Conservation (phyloP, 1,139 yeast genomes). For the Hyphopichia fennica region DNA sequence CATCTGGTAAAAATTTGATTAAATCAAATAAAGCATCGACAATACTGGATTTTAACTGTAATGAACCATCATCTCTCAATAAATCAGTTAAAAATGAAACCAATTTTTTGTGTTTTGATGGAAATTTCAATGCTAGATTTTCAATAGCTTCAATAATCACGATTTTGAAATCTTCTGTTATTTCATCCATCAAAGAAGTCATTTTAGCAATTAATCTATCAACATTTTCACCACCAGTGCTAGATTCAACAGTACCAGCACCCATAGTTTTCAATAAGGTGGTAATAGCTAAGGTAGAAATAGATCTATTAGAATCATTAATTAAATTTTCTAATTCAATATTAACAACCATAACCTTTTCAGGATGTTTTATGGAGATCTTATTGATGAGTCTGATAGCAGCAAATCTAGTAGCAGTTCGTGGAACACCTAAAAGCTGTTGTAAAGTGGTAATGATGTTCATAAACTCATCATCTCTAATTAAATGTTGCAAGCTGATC, state of each 20-base stretch:
- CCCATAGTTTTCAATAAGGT: conserved; percentile 94
- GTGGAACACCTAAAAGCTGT: conserved; percentile 78
- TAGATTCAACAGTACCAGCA: conserved; percentile 47
- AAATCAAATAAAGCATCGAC: conserved; percentile 90
- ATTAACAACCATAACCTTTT: conserved; percentile 67
- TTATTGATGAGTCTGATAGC: conserved; percentile 89
- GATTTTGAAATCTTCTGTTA: conserved; percentile 92
- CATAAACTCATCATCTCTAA: conserved; percentile 62
- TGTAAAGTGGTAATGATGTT: conserved; percentile 72
- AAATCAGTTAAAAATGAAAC: conserved; percentile 80
- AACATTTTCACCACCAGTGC: conserved; percentile 61
- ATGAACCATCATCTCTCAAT: conserved; percentile 89
- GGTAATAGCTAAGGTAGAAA: conserved; percentile 98
- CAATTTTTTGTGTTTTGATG: conserved; percentile 82
- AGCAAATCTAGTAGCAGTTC: conserved; percentile 87
- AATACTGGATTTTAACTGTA: conserved; percentile 78
- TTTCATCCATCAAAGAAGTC: conserved; percentile 87
- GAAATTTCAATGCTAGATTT: conserved; percentile 89
- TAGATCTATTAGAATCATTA: conserved; percentile 83
- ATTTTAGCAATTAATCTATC: conserved; percentile 87
- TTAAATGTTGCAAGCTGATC: conserved; percentile 57
- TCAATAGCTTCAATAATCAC: conserved; percentile 95
- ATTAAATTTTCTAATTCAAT: conserved; percentile 83
- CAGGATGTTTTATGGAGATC: conserved; percentile 81
- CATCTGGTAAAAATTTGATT: conserved; percentile 79